Conservation (phyloP, 331 rosid genomes). For the Phaseolus coccineus region DNA sequence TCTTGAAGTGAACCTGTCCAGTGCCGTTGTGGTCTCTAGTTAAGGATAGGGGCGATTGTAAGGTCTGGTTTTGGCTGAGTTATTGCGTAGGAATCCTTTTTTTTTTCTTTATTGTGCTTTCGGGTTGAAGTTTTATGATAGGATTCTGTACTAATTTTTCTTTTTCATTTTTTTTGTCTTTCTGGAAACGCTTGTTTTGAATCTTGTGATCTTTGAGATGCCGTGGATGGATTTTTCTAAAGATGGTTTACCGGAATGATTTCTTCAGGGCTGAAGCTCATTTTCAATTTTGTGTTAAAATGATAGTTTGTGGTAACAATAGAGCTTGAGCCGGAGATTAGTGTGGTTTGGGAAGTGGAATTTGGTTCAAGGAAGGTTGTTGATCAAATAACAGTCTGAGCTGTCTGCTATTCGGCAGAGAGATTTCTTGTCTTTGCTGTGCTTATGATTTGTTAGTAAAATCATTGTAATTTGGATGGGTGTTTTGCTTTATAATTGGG, state of each 20-base stretch:
- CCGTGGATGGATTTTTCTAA: constrained; percentile 52
- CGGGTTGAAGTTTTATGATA: constrained; percentile 14
- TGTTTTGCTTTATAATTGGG: constrained; percentile 42
- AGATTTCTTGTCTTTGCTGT: constrained; percentile 27
- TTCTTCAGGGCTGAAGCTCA: constrained; percentile 53
- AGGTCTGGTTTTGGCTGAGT: background rate
- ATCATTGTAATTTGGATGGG: constrained; percentile 37
- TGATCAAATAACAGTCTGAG: constrained; percentile 42
- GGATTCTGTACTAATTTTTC: constrained; percentile 32
- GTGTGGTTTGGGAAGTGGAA: constrained; percentile 54
- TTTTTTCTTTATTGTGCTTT: constrained; percentile 3
- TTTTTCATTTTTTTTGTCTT: constrained; percentile 41
- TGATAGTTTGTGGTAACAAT: constrained; percentile 52
- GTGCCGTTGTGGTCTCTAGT: background rate
- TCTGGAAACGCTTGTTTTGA: constrained; percentile 54
- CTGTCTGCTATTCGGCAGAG: constrained; percentile 39
- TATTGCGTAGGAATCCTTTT: background rate
- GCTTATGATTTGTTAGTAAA: constrained; percentile 38
- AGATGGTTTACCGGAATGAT: constrained; percentile 57
- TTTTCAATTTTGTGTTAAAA: constrained; percentile 51
- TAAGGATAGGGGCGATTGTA: background rate
- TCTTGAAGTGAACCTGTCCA: background rate
- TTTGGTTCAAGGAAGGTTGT: constrained; percentile 49
- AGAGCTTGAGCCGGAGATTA: constrained; percentile 48
- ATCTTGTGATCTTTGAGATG: constrained; percentile 55